Percentiles rank a stretch among this genome's conserved stretches.
Conservation (phyloP, 345 rosid genomes). For the Turnera subulata region DNA sequence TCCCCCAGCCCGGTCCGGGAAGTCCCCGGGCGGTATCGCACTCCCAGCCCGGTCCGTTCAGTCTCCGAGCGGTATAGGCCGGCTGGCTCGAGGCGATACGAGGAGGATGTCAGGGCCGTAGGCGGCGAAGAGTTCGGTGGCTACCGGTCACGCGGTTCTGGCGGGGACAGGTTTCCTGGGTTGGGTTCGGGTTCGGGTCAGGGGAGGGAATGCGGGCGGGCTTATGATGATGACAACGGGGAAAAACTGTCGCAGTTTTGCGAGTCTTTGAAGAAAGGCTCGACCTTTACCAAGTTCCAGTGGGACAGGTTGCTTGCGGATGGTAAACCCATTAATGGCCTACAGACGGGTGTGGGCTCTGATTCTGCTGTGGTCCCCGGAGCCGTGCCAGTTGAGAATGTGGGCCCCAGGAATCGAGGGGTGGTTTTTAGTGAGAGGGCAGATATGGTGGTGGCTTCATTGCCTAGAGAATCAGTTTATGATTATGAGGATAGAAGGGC, state of each 20-base stretch:
- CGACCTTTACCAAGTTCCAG: slow-evolving; percentile 29
- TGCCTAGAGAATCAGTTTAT: not conserved
- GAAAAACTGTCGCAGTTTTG: slow-evolving; percentile 17
- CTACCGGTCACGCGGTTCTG: too few species aligned
- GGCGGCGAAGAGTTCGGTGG: too few species aligned
- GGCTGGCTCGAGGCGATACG: too few species aligned
- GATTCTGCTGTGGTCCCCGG: slow-evolving; percentile 9
- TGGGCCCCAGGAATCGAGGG: not conserved
- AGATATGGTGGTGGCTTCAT: not conserved
- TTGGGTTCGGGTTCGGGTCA: slow-evolving; percentile 3
- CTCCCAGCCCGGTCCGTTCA: too few species aligned
- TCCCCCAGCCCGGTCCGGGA: too few species aligned
- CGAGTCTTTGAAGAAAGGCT: slow-evolving; percentile 14
- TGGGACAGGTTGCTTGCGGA: slow-evolving; percentile 30
- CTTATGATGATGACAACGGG: slow-evolving; percentile 4
- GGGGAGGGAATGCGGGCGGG: not conserved
- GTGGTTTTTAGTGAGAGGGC: not conserved
- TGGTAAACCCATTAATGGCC: slow-evolving; percentile 5
- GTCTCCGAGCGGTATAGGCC: too few species aligned
- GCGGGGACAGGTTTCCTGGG: not conserved
- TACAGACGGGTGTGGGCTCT: not conserved
- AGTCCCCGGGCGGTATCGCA: too few species aligned
- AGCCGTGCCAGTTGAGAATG: not conserved
- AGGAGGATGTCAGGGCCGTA: too few species aligned
- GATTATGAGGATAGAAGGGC: not conserved